Base-by-base conservation (phyloP, 1,284 basidiomycete genomes). In the Cryptococcus neoformans region DNA sequence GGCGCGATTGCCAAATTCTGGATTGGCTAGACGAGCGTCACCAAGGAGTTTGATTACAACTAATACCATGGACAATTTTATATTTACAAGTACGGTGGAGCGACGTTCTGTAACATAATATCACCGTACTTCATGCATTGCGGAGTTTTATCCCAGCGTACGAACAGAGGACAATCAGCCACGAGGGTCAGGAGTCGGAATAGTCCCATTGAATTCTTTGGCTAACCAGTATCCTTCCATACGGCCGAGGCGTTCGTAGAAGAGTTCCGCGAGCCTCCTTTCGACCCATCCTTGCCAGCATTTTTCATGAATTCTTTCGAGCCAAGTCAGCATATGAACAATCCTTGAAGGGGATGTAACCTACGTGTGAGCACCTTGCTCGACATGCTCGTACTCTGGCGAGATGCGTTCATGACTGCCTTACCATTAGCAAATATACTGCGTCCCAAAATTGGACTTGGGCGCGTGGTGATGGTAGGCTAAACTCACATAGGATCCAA, bases 1-100 rank as follows among this genome's bases (percentile, higher is more conserved):
- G 64, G 66, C 1, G 67, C 72, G 1, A 49, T 76, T 6, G 68
- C 70, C 2, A 69, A 68, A 53, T 74, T 76, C 57, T 76, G 74
- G 74, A 68, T 71, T 7, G 74, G 72, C n/a, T 74, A 53, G 45
- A 41, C 40, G 6, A 41, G 40, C 11, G 16, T 12, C 11, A 41
- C 12, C 40, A 11, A 41, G 5, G 40, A 41, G 40, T 41, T 41
- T 11, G 40, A 41, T 41, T 41, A 41, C 16, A 3, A 12, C 40
- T 12, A 41, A 41, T 16, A 41, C 16, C 11, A 41, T 11, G 16
- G 16, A 12, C 12, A 12, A 41, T 41, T 12, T 11, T 41, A 12
- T 16, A 41, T 16, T 41, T 16, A 41, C 16, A 16, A 41, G 11
- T 41, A 12, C 16, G 3, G 12, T 12, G 16, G 40, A 41, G 3